Conservation (phyloP, 148 eudicot genomes). For the Vaccinium vitisidaea region DNA sequence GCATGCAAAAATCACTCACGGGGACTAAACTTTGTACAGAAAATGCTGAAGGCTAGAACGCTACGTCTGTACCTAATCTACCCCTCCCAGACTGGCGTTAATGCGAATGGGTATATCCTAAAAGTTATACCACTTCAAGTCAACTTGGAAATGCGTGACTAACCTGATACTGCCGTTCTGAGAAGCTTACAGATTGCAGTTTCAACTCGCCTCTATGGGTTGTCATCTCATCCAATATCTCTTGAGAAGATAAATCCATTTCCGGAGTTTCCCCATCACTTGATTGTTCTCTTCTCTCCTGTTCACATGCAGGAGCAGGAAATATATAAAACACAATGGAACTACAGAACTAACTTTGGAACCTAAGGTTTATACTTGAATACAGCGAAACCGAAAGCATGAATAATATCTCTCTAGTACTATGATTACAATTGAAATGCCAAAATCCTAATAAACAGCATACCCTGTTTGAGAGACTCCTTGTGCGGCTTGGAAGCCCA, state of each 20-base stretch:
- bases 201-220: slow-evolving; percentile 86
- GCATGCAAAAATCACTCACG: neutral
- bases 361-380: neutral
- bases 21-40: neutral
- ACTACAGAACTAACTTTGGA: neutral
- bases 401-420: neutral
- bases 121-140: neutral
- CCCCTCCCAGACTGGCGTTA: neutral
- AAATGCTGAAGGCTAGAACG: neutral
- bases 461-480: slow-evolving; percentile 47
- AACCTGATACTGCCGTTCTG: slow-evolving; percentile 38
- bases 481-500: slow-evolving; percentile 33
- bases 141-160: neutral
- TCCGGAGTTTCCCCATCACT: slow-evolving; percentile 27
- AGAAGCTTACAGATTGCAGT: slow-evolving; percentile 55
- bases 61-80: neutral
- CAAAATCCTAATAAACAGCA: neutral
- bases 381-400: neutral
- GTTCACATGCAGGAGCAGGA: slow-evolving; percentile 16
- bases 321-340: neutral
- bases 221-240: slow-evolving; percentile 68
- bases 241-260: slow-evolving; percentile 39
- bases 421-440: neutral
- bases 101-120: neutral
- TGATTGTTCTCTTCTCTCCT: slow-evolving; percentile 35